phyloP scores from a whole-genome alignment of 331 rosid genomes.

The Phaseolus coccineus region DNA sequence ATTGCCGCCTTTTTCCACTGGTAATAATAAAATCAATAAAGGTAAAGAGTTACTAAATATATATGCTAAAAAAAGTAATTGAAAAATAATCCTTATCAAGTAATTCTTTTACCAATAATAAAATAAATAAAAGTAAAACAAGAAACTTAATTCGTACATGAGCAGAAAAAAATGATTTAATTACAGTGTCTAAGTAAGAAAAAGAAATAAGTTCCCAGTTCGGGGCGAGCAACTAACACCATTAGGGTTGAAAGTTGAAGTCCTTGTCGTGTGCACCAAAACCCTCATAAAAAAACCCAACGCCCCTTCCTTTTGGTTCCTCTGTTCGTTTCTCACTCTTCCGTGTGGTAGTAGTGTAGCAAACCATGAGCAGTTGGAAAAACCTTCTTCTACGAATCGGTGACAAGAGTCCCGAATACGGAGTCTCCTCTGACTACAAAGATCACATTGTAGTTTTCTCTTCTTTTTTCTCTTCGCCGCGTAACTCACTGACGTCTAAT shows the following conservation, averaged over 20 bases:
- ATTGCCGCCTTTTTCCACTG: too few species aligned
- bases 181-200: too few species aligned
- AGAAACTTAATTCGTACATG: too few species aligned
- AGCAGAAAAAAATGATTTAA: too few species aligned
- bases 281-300: slow-evolving; percentile 41
- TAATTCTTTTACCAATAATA: too few species aligned
- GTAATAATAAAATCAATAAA: too few species aligned
- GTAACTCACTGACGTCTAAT: background rate
- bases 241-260: slow-evolving; percentile 45
- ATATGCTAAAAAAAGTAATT: too few species aligned
- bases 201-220: too few species aligned
- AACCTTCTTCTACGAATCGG: slow-evolving; percentile 92
- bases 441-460: slow-evolving; percentile 81
- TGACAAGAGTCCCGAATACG: slow-evolving; percentile 82
- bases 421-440: slow-evolving; percentile 78
- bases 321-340: background rate
- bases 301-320: background rate
- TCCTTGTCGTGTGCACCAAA: slow-evolving; percentile 4
- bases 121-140: too few species aligned
- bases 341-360: background rate
- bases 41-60: too few species aligned
- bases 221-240: background rate
- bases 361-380: slow-evolving; percentile 80
- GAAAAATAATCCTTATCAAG: too few species aligned
- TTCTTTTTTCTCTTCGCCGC: background rate